phyloP scores from a whole-genome alignment of 805 yeast species.

The Cyberlindnera mrakii region DNA sequence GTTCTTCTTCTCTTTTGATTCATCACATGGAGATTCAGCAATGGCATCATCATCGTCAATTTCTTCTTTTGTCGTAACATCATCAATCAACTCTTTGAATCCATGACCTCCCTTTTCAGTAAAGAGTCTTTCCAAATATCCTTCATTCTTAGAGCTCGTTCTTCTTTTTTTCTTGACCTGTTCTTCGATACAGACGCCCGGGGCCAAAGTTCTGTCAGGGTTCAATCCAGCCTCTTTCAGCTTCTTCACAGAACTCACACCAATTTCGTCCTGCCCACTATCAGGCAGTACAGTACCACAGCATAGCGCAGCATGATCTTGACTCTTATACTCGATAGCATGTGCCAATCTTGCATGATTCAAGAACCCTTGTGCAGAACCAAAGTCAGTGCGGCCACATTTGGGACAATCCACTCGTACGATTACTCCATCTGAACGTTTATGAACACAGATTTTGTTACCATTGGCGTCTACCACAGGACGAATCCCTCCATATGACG shows the following conservation, averaged over 20 bases:
- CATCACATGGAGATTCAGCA: conserved; percentile 2
- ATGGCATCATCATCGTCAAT: conserved; percentile 10
- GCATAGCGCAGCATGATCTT: conserved; percentile 65
- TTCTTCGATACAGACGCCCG: conserved; percentile 16
- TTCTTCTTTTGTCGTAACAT: conserved; percentile 17
- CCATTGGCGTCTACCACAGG: conserved; percentile 40
- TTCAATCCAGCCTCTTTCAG: conserved; percentile 33
- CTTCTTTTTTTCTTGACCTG: conserved; percentile 15
- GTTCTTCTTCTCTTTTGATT: neutral
- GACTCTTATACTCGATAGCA: conserved; percentile 61
- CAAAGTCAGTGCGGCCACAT: conserved; percentile 64
- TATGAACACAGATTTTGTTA: conserved; percentile 45
- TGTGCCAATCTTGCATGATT: conserved; percentile 76
- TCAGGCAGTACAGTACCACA: conserved; percentile 55
- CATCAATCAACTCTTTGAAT: conserved; percentile 18
- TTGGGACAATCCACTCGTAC: conserved; percentile 64
- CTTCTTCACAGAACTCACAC: conserved; percentile 31
- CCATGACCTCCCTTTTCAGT: conserved; percentile 5
- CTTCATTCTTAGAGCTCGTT: conserved; percentile 4
- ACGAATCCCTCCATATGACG: conserved; percentile 39
- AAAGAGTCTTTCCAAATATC: conserved; percentile 14
- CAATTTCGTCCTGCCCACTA: conserved; percentile 52
- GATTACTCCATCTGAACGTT: conserved; percentile 64
- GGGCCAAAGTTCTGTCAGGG: conserved; percentile 34
- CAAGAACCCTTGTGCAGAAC: conserved; percentile 74